These are phyloP conservation scores for Naganishia vaughanmartiniae DNA, from an alignment of 768 basidiomycete species.

Conservation along the genomic window DNA sequence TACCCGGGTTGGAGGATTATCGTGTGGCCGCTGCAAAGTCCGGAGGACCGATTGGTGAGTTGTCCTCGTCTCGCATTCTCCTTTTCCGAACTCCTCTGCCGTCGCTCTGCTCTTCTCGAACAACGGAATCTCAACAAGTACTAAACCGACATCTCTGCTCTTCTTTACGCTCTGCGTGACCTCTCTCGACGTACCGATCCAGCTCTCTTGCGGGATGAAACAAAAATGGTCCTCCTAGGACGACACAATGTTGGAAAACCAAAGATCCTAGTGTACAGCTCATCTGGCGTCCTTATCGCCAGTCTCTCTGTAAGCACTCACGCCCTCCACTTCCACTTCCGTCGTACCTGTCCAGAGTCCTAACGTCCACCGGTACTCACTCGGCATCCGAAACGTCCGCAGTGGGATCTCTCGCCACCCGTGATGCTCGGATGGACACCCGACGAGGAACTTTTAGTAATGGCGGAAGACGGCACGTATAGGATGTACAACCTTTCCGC, in stretches of 20 bases:
- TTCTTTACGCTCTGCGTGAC: background rate
- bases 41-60: slow-evolving; percentile 82
- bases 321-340: too few relatives aligned
- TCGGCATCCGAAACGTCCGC: slow-evolving; percentile 26
- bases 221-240: slow-evolving; percentile 72
- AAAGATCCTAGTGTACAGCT: slow-evolving; percentile 82
- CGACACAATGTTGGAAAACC: slow-evolving; percentile 62
- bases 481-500: slow-evolving; percentile 62
- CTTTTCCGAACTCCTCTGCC: too few relatives aligned
- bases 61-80: background rate
- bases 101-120: too few relatives aligned
- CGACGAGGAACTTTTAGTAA: slow-evolving; percentile 75
- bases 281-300: slow-evolving; percentile 66
- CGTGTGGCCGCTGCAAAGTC: slow-evolving; percentile 75
- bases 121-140: too few relatives aligned
- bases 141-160: background rate
- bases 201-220: slow-evolving; percentile 85
- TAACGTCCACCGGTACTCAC: too few relatives aligned
- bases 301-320: slow-evolving; percentile 54
- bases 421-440: slow-evolving; percentile 57
- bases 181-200: background rate
- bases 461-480: slow-evolving; percentile 91
- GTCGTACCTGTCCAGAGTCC: too few relatives aligned
- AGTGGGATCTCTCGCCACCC: slow-evolving; percentile 76
- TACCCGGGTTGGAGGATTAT: slow-evolving; percentile 75